Percentiles rank a stretch among this genome's conserved stretches.
phyloP scores from a whole-genome alignment of 768 basidiomycete genomes.

The Leccinum broughii region DNA sequence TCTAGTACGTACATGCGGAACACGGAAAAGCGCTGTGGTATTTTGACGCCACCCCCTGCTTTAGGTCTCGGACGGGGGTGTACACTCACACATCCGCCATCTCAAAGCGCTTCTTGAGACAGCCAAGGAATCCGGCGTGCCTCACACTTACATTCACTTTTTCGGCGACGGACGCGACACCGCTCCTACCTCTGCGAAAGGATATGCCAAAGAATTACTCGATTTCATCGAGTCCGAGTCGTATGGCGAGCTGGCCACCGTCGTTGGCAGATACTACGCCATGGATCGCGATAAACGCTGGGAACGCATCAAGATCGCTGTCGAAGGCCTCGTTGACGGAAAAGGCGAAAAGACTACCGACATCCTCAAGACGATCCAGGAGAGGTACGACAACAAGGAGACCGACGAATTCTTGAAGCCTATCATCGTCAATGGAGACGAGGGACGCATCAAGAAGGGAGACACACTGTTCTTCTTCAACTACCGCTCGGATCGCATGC shows the following conservation, averaged over 20 bases:
- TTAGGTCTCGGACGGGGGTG: slow-evolving; percentile 91
- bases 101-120: slow-evolving; percentile 88
- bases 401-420: slow-evolving; percentile 98
- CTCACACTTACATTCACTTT: slow-evolving; percentile 90
- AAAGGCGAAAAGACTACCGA: slow-evolving; percentile 56
- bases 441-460: slow-evolving; percentile 78
- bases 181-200: slow-evolving; percentile 78
- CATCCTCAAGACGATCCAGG: slow-evolving; percentile 63
- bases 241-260: slow-evolving; percentile 79
- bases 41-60: slow-evolving; percentile 6
- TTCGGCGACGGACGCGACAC: slow-evolving; percentile 95
- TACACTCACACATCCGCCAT: slow-evolving; percentile 94
- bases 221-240: slow-evolving; percentile 77
- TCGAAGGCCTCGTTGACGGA: slow-evolving; percentile 81
- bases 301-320: slow-evolving; percentile 89
- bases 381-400: slow-evolving; percentile 78
- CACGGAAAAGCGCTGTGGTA: neutral
- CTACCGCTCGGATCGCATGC: slow-evolving; percentile 95
- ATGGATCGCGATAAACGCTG: slow-evolving; percentile 98
- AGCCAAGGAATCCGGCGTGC: slow-evolving; percentile 83
- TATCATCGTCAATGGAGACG: slow-evolving; percentile 80
- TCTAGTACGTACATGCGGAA: slow-evolving; percentile 52
- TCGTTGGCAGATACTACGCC: slow-evolving; percentile 91
- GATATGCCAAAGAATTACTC: slow-evolving; percentile 74
- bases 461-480: slow-evolving; percentile 97